Evolutionary conservation across 768 basidiomycete species (phyloP).

Genomic region (Suillus paluster): DNA sequence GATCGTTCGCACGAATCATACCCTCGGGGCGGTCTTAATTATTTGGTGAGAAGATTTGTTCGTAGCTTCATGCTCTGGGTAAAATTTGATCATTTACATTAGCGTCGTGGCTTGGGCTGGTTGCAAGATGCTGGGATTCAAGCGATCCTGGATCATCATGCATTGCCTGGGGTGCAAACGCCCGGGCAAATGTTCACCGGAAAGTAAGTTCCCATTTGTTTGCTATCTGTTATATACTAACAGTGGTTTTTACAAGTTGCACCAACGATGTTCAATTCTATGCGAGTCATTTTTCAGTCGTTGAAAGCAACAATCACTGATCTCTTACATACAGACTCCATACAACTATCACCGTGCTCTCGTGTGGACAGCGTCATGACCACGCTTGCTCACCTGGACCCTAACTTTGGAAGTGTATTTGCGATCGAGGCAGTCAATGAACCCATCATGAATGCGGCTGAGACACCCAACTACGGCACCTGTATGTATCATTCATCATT

Average conservation of each 20-base stretch:
- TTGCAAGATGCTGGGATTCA: constrained; percentile 65
- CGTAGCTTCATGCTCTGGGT: not conserved
- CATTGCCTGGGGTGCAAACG: constrained; percentile 70
- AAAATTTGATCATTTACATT: constrained; percentile 4
- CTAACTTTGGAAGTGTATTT: constrained; percentile 67
- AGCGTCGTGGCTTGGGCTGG: constrained; percentile 68
- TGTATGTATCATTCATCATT: constrained; percentile 48
- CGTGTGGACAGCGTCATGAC: constrained; percentile 85
- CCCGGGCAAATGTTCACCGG: constrained; percentile 71
- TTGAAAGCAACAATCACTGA: constrained; percentile 2
- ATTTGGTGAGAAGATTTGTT: constrained; percentile 51
- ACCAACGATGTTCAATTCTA: constrained; percentile 75
- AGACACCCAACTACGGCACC: constrained; percentile 70
- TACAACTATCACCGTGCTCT: constrained; percentile 79
- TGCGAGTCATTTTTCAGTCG: constrained; percentile 40
- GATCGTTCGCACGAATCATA: constrained; percentile 62
- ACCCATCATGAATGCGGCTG: constrained; percentile 69
- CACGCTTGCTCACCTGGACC: constrained; percentile 67
- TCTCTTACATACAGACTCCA: constrained; percentile 50
- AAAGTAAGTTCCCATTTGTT: constrained; percentile 41
- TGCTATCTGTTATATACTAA: not conserved
- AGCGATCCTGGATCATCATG: constrained; percentile 75
- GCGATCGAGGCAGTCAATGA: constrained; percentile 81
- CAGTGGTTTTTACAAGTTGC: constrained; percentile 48
- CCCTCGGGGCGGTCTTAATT: constrained; percentile 68